Evolutionary conservation across 257 asterid species (phyloP).

Genomic region (Plectranthus barbatus): DNA sequence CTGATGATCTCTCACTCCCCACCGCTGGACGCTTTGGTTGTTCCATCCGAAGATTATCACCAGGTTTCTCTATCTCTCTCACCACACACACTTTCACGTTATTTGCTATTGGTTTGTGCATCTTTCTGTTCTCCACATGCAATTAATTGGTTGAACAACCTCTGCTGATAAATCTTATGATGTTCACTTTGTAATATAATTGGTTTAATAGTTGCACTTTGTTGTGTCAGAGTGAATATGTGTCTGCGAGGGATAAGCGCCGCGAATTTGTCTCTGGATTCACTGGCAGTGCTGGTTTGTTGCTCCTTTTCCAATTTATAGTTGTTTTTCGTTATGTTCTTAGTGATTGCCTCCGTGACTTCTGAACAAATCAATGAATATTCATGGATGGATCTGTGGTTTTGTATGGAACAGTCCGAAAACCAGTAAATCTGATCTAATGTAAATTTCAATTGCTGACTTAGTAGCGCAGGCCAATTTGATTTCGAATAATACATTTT

Average conservation of each 20-base stretch:
- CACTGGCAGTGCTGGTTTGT: conserved; percentile 90
- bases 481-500: not conserved
- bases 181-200: conserved; percentile 1
- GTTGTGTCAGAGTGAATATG: conserved; percentile 83
- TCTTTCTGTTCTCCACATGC: not conserved
- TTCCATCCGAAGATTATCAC: conserved; percentile 94
- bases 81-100: not conserved
- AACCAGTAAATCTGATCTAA: not conserved
- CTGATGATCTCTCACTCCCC: conserved; percentile 81
- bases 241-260: conserved; percentile 79
- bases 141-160: not conserved
- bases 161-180: not conserved
- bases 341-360: not conserved
- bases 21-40: conserved; percentile 69
- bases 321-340: not conserved
- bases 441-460: too few species aligned
- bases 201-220: conserved; percentile 10
- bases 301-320: not conserved
- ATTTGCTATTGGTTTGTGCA: not conserved
- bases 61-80: conserved; percentile 58
- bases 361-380: not conserved
- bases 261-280: conserved; percentile 88
- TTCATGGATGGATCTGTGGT: not conserved
- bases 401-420: not conserved
- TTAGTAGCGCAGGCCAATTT: not conserved